phyloP scores from a whole-genome alignment of 495 filamentous ascomycete genomes.

The Peziza echinospora region DNA sequence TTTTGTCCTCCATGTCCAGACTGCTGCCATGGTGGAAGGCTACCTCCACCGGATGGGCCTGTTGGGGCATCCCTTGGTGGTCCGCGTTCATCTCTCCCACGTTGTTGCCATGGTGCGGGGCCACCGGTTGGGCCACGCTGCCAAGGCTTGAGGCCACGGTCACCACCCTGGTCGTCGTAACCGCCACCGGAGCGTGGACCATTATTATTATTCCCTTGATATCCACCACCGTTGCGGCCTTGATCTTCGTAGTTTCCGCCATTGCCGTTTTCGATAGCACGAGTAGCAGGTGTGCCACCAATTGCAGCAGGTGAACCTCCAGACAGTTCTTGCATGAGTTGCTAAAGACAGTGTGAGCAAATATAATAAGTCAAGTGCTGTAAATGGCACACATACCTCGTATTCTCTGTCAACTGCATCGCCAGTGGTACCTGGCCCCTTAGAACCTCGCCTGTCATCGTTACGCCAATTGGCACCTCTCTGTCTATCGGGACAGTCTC shows the following conservation, averaged over 20 bases:
- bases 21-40: slow-evolving; percentile 27
- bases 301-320: slow-evolving; percentile 41
- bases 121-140: slow-evolving; percentile 73
- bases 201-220: slow-evolving; percentile 12
- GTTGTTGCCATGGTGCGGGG: slow-evolving; percentile 51
- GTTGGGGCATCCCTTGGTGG: slow-evolving; percentile 15
- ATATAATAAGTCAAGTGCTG: slow-evolving; percentile 21
- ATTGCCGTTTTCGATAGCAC: slow-evolving; percentile 73
- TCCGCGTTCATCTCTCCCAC: slow-evolving; percentile 14
- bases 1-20: slow-evolving; percentile 16
- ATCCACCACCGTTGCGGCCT: slow-evolving; percentile 24
- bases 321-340: slow-evolving; percentile 94
- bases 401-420: slow-evolving; percentile 87
- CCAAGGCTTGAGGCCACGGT: slow-evolving; percentile 61
- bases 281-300: slow-evolving; percentile 34
- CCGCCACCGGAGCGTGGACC: slow-evolving; percentile 23
- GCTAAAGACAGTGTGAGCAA: slow-evolving; percentile 35
- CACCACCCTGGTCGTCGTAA: slow-evolving; percentile 24
- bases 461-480: slow-evolving; percentile 84
- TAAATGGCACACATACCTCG: slow-evolving; percentile 39
- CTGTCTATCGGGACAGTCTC: slow-evolving; percentile 83
- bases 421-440: slow-evolving; percentile 42
- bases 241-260: slow-evolving; percentile 30
- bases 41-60: slow-evolving; percentile 9
- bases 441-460: slow-evolving; percentile 13